Percentiles rank a stretch among this genome's conserved stretches.
phyloP scores from a whole-genome alignment of 352 stramenopile genomes.

The Pythium sukuiense region DNA sequence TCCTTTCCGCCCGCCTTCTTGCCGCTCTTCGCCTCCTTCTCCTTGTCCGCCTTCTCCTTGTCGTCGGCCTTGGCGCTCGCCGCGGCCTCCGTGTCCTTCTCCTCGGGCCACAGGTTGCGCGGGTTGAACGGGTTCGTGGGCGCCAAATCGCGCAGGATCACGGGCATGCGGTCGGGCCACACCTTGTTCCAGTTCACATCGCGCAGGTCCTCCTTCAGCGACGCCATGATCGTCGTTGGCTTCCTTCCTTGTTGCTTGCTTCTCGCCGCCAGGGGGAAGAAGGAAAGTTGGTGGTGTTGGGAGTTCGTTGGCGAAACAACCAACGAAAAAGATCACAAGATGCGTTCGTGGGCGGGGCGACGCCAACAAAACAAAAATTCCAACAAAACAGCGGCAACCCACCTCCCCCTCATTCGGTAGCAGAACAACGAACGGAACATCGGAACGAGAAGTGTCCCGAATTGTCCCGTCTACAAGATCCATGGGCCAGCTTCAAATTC shows the following conservation, averaged over 20 bases:
- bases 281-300: constrained; percentile 9
- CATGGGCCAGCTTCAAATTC: neutral
- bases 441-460: constrained; percentile 21
- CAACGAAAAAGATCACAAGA: constrained; percentile 8
- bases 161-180: constrained; percentile 85
- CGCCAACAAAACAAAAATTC: constrained; percentile 3
- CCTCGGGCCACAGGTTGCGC: constrained; percentile 81
- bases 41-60: constrained; percentile 23
- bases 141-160: constrained; percentile 84
- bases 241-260: constrained; percentile 5
- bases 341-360: constrained; percentile 16
- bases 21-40: constrained; percentile 18
- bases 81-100: constrained; percentile 54
- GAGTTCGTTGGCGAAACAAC: constrained; percentile 10
- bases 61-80: constrained; percentile 23
- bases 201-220: constrained; percentile 78
- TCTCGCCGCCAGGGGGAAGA: constrained; percentile 2
- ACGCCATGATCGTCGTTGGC: constrained; percentile 38
- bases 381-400: constrained; percentile 1
- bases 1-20: constrained; percentile 42
- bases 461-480: neutral
- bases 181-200: constrained; percentile 91
- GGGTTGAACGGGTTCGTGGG: constrained; percentile 88
- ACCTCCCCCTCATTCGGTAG: neutral
- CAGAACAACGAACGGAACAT: constrained; percentile 20